Base-by-base conservation (phyloP, 2,329 filamentous ascomycete species). In the Monilinia aucupariae region DNA sequence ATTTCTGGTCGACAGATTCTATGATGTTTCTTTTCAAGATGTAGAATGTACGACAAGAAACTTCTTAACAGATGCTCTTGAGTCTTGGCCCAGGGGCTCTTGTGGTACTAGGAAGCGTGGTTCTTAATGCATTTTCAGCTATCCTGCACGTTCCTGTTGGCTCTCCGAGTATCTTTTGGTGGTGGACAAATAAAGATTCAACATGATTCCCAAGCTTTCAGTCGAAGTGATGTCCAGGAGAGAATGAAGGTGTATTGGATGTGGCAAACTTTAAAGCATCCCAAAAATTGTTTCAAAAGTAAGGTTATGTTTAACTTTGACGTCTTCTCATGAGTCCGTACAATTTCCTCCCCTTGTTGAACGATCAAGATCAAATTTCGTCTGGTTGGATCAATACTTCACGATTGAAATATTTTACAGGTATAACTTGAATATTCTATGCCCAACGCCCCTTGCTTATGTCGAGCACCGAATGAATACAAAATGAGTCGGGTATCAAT, bases 1-100 rank as follows among this genome's bases (percentile, higher is more conserved):
- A 43, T 76, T 71, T 71, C 37, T 76, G 17, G 64, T 65, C 8
- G 62, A 62, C 17, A 60, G 61, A 27, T 62, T 68, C 8, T 56
- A 63, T 52, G 65, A 64, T 7, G 41, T 56, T 56, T 7, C 20
- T n/a, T n/a, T n/a, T n/a, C n/a, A n/a, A n/a, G n/a, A n/a, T n/a
- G n/a, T n/a, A n/a, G n/a, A n/a, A n/a, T n/a, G n/a, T n/a, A n/a
- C n/a, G n/a, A n/a, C n/a, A n/a, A n/a, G n/a, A n/a, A n/a, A n/a
- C n/a, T n/a, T n/a, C n/a, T n/a, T n/a, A n/a, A n/a, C n/a, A n/a
- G n/a, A n/a, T 2, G 45, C n/a, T 17, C 22, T 55, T 25, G 32
- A 48, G 55, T 25, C 17, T 13, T n/a, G n/a, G n/a, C n/a, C n/a
- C n/a, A n/a, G 43, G 22, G 32, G 41, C 56, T 39, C 12, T 55